phyloP scores from a whole-genome alignment of 2,329 filamentous ascomycete genomes.

The Sarocladium brachiariae region DNA sequence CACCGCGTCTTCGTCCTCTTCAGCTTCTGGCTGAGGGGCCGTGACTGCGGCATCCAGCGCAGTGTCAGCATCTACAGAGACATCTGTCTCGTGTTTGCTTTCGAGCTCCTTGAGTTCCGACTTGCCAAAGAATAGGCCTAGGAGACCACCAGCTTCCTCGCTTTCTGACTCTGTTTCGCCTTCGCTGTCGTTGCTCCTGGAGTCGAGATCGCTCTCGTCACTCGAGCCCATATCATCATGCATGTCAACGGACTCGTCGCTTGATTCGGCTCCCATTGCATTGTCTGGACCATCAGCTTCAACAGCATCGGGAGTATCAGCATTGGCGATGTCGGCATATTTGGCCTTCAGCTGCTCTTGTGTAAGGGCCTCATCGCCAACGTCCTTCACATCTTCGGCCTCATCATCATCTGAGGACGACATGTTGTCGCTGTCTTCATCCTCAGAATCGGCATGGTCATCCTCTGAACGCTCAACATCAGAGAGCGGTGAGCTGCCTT shows the following conservation, averaged over 20 bases:
- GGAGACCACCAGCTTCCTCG: slow-evolving; percentile 40
- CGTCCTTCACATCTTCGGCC: slow-evolving; percentile 42
- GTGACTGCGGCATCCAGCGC: slow-evolving; percentile 11
- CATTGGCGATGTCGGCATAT: slow-evolving; percentile 50
- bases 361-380: slow-evolving; percentile 58
- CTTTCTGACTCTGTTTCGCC: slow-evolving; percentile 34
- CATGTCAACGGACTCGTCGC: slow-evolving; percentile 62
- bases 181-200: slow-evolving; percentile 19
- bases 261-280: slow-evolving; percentile 38
- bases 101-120: slow-evolving; percentile 49
- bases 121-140: slow-evolving; percentile 54
- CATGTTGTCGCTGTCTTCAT: slow-evolving; percentile 44
- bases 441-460: slow-evolving; percentile 33
- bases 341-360: slow-evolving; percentile 63
- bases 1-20: slow-evolving; percentile 27
- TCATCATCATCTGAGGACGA: slow-evolving; percentile 58
- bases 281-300: neutral
- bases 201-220: slow-evolving; percentile 24
- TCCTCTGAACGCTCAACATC: slow-evolving; percentile 26
- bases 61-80: slow-evolving; percentile 19
- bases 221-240: slow-evolving; percentile 58
- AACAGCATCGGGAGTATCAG: neutral
- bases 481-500: neutral
- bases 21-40: slow-evolving; percentile 15
- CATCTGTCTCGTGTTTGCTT: slow-evolving; percentile 25